Base-by-base conservation (phyloP, 2,329 filamentous ascomycete species). In the Coleophoma cylindrospora region DNA sequence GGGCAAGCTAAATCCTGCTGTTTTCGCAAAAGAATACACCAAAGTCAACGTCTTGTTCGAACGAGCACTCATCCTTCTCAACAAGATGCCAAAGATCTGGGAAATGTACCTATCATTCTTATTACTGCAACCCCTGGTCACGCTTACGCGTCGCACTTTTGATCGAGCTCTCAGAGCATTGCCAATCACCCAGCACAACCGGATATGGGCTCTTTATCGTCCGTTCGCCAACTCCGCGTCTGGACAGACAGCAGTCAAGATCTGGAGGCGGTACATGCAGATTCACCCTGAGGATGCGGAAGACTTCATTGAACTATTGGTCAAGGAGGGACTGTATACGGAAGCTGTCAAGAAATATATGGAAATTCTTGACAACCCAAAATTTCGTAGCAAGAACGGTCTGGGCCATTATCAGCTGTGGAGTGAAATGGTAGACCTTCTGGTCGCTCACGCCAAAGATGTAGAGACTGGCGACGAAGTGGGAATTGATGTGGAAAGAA, bases 31-130 rank as follows among this genome's bases (percentile, higher is more conserved):
- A 52, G 91, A 99, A 64, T 97, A 87, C 70, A 80, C 84, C 64
- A 99, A 97, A 70, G 91, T 97, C 66, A 99, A 99, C 67, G 80
- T 89, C 48, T 81, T 97, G 38, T 99, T 96, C 66, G 94, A 99
- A 72, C 82, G 89, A 60, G 91, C 94, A 3, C 74, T 99, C 47
- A 89, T 96, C 51, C 77, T 99, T 38, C 80, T 99, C 54, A 96
- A 99, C 73, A 99, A 99, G 73, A 99, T 99, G 94, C 94, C 95
- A 21, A 82, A 84, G 58, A 94, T 99, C 65, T 99, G 94, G 95
- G 91, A 96, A 67, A 89, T 97, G 84, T 99, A 96, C 67, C 83
- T 99, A 54, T 80, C 80, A 45, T 97, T 99, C 65, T 76, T 99
- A 51, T 83, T 92, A 65, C 83, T 88, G 63, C 94, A 99, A 67